Conservation (phyloP, 2,329 filamentous ascomycete genomes). For the Dothistroma septosporum region DNA sequence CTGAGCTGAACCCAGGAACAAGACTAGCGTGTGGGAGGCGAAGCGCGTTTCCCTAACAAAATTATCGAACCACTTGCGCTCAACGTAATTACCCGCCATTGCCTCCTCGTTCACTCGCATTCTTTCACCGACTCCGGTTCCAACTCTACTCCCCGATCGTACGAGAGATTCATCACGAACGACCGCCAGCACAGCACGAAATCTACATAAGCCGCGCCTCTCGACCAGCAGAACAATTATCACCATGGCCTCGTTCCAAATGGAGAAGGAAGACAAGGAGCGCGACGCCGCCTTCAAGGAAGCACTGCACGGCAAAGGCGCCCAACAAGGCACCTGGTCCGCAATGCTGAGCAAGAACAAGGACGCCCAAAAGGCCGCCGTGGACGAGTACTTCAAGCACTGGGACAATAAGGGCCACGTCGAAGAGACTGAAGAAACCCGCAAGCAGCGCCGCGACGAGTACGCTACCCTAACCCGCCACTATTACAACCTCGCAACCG, state of each 20-base stretch:
- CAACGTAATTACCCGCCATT: background rate
- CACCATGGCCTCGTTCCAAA: slow-evolving; percentile 44
- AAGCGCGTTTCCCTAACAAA: background rate
- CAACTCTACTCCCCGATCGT: background rate
- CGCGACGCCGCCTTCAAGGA: slow-evolving; percentile 71
- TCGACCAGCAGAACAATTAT: slow-evolving; percentile 35
- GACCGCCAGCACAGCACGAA: background rate
- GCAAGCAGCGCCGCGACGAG: slow-evolving; percentile 72
- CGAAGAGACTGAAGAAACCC: slow-evolving; percentile 76
- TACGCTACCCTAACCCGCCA: slow-evolving; percentile 92
- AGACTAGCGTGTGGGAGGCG: too few relatives aligned
- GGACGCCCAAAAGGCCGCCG: slow-evolving; percentile 71
- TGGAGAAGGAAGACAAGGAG: slow-evolving; percentile 40
- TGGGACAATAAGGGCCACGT: slow-evolving; percentile 80
- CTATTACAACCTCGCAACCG: slow-evolving; percentile 48
- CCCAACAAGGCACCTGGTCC: slow-evolving; percentile 74
- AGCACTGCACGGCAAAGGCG: slow-evolving; percentile 70
- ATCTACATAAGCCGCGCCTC: background rate
- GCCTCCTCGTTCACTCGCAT: background rate
- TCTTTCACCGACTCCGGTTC: background rate
- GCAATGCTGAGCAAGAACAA: slow-evolving; percentile 84
- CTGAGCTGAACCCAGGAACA: too few relatives aligned
- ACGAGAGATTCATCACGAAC: background rate
- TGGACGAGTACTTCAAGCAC: slow-evolving; percentile 94
- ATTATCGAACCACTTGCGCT: background rate